Conservation (phyloP, 2,329 filamentous ascomycete species). For the Diaporthe australafricana region DNA sequence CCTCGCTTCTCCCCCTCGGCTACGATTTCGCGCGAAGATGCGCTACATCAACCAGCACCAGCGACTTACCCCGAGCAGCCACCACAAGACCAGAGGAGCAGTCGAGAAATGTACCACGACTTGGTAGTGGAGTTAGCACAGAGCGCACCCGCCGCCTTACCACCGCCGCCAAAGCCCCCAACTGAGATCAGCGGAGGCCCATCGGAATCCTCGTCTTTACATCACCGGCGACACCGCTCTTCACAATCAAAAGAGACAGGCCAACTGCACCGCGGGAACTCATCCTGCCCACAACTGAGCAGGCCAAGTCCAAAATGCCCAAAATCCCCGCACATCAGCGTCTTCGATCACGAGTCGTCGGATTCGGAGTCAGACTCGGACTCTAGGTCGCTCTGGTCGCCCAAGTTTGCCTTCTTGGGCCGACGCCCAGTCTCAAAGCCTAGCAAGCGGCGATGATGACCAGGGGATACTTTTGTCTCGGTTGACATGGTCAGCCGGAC, state of each 20-base stretch:
- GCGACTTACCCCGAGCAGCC: background rate
- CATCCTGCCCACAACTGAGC: background rate
- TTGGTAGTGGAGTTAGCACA: constrained; percentile 11
- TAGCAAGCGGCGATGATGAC: background rate
- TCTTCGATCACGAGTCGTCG: constrained; percentile 13
- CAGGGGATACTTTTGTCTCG: too few relatives aligned
- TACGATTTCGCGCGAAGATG: background rate
- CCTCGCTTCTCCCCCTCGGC: background rate
- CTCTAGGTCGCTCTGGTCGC: constrained; percentile 14
- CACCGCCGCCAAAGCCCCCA: background rate
- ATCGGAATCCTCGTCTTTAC: background rate
- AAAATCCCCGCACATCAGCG: background rate
- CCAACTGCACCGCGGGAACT: background rate
- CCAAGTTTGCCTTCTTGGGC: background rate
- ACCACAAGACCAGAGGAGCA: constrained; percentile 4
- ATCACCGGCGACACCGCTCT: constrained; percentile 1
- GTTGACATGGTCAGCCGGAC: background rate
- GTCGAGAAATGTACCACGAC: constrained; percentile 13
- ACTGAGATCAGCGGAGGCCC: background rate
- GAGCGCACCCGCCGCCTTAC: background rate
- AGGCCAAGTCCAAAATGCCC: background rate
- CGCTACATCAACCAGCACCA: background rate
- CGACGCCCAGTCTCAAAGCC: background rate
- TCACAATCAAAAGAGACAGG: background rate
- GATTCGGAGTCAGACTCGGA: constrained; percentile 19